Conservation (phyloP, 768 basidiomycete species). For the Rhodotorula kratochvilovae region DNA sequence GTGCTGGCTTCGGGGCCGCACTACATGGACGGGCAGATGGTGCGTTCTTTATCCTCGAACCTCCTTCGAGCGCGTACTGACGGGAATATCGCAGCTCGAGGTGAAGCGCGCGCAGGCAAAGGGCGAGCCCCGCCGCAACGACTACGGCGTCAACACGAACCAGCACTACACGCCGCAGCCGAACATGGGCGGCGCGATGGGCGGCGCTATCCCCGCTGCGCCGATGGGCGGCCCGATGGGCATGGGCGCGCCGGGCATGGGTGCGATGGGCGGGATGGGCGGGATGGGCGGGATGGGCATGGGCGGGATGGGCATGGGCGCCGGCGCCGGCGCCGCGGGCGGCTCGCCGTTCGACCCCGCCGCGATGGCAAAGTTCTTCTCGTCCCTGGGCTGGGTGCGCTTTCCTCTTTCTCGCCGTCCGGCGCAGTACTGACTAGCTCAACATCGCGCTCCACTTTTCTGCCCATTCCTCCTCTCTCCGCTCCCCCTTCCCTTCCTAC, state of each 20-base stretch:
- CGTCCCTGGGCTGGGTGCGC: conserved; percentile 65
- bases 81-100: conserved; percentile 94
- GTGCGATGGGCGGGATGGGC: conserved; percentile 21
- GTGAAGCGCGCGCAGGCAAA: conserved; percentile 72
- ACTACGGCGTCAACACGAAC: conserved; percentile 38
- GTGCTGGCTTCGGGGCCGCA: conserved; percentile 83
- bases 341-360: conserved; percentile 80
- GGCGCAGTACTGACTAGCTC: too few species aligned
- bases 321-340: too few species aligned
- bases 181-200: conserved; percentile 45
- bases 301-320: conserved; percentile 10
- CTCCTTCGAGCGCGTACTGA: too few species aligned
- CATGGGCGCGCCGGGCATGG: conserved; percentile 4
- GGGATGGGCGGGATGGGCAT: conserved; percentile 5
- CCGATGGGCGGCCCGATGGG: too few species aligned
- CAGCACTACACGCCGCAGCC: conserved; percentile 25
- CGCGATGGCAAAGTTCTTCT: conserved; percentile 85
- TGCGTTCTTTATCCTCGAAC: too few species aligned
- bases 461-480: not conserved
- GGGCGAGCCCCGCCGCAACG: conserved; percentile 51
- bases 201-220: too few species aligned
- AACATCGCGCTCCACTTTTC: too few species aligned
- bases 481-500: not conserved
- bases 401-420: too few species aligned
- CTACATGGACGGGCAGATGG: conserved; percentile 90